These are phyloP conservation scores for Fraxinus americana DNA, from an alignment of 257 asterid species.

Conservation along the genomic window DNA sequence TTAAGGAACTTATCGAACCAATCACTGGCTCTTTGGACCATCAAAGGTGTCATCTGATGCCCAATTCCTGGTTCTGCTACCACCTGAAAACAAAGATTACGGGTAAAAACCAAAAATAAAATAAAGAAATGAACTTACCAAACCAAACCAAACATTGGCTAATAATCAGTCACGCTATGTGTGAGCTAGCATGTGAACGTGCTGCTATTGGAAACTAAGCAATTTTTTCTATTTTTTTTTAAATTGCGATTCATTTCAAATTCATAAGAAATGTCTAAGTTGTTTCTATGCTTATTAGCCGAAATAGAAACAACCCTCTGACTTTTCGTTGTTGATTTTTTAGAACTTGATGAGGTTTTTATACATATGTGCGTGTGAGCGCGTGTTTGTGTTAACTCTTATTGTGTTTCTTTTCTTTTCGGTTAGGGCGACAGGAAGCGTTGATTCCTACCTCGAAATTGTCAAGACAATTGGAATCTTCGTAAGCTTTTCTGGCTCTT, in stretches of 20 bases:
- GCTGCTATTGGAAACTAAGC: background rate
- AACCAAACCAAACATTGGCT: background rate
- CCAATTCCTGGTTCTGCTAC: constrained; percentile 65
- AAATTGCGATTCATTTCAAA: background rate
- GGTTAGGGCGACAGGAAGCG: background rate
- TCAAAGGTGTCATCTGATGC: constrained; percentile 73
- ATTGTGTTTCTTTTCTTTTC: background rate
- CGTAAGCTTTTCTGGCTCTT: constrained; percentile 41
- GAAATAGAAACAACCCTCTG: background rate
- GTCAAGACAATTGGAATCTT: constrained; percentile 30
- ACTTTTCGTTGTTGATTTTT: background rate
- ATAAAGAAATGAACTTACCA: background rate
- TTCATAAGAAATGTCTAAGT: background rate
- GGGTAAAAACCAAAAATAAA: background rate
- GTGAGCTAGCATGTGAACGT: background rate
- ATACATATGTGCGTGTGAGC: background rate
- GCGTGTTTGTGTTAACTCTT: background rate
- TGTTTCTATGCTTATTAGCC: background rate
- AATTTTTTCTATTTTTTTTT: no score
- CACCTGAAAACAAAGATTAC: constrained; percentile 42
- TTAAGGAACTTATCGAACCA: constrained; percentile 59
- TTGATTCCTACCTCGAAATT: constrained; percentile 53
- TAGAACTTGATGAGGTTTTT: background rate
- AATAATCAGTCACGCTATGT: background rate
- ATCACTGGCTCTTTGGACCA: constrained; percentile 79